These are phyloP conservation scores for Russula brevipes DNA, from an alignment of 768 basidiomycete genomes.

Conservation along the genomic window DNA sequence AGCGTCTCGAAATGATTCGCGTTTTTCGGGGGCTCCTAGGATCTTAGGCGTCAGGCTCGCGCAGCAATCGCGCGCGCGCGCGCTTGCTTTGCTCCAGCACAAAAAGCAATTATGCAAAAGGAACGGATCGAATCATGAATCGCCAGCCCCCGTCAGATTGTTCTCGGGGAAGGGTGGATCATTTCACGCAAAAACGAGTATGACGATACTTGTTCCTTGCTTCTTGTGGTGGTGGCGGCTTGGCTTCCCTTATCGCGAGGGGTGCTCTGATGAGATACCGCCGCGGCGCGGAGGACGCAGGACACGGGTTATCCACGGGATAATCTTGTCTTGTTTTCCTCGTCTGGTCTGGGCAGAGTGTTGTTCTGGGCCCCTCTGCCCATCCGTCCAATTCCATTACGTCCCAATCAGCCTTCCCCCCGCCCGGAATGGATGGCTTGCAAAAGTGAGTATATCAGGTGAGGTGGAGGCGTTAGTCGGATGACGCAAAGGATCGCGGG, in stretches of 20 bases:
- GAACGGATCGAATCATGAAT: no score
- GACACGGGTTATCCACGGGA: conserved; percentile 4
- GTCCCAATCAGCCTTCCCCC: not conserved
- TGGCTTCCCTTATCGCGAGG: conserved; percentile 11
- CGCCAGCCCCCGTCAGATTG: no score
- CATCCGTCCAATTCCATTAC: conserved; percentile 2
- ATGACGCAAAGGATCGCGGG: conserved; percentile 10
- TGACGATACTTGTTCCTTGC: no score
- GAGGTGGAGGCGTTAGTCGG: not conserved
- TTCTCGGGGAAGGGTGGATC: no score
- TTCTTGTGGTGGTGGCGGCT: not conserved
- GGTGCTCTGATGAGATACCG: conserved; percentile 6
- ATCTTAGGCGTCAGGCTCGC: not conserved
- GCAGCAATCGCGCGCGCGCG: no score
- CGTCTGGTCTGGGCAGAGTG: no score
- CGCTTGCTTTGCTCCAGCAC: no score
- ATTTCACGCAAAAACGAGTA: no score
- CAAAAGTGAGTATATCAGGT: not conserved
- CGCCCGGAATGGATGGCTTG: no score
- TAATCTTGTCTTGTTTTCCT: not conserved
- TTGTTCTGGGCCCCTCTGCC: not conserved
- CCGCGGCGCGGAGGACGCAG: not conserved
- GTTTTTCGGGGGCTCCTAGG: no score
- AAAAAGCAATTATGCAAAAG: no score
- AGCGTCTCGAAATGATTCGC: not conserved